Percentiles rank a stretch among this genome's conserved stretches.
These are phyloP conservation scores for Acephala macrosclerotiorum DNA, from an alignment of 2,329 filamentous ascomycete genomes.

Conservation along the genomic window DNA sequence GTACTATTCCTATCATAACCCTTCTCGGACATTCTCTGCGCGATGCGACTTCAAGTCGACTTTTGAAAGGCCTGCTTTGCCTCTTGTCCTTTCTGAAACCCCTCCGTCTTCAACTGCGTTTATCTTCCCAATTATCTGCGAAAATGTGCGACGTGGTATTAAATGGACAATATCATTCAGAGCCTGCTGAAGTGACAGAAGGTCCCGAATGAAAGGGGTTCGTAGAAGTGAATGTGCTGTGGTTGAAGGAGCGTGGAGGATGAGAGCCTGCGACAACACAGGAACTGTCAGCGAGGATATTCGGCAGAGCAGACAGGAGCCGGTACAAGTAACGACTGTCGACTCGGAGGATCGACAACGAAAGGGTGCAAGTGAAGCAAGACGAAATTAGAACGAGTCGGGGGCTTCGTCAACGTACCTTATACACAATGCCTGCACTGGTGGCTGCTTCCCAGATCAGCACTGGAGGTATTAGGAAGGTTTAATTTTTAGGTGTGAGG, in stretches of 20 bases:
- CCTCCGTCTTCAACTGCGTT: conserved; percentile 19
- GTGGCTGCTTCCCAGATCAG: conserved; percentile 39
- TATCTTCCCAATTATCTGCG: conserved; percentile 32
- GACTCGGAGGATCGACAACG: conserved; percentile 26
- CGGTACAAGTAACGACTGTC: conserved; percentile 16
- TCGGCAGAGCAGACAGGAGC: conserved; percentile 11
- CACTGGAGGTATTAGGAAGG: conserved; percentile 32
- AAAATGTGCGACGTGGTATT: conserved; percentile 30
- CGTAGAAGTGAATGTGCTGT: conserved; percentile 33
- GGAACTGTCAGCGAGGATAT: conserved; percentile 30
- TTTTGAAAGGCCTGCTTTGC: conserved; percentile 28
- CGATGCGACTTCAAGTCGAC: conserved; percentile 38
- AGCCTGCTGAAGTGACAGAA: conserved; percentile 46
- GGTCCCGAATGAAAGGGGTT: conserved; percentile 33
- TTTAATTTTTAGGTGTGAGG: conserved; percentile 22
- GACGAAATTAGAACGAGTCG: conserved; percentile 23
- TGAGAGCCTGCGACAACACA: conserved; percentile 37
- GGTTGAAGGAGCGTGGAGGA: conserved; percentile 37
- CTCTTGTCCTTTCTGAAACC: conserved; percentile 21
- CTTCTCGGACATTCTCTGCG: conserved; percentile 36
- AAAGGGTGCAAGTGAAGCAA: conserved; percentile 28
- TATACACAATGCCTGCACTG: conserved; percentile 46
- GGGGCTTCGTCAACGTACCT: conserved; percentile 35
- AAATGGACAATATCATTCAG: conserved; percentile 43
- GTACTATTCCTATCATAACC: conserved; percentile 38